phyloP scores from a whole-genome alignment of 75 land plant genomes.

The Selaginella tamariscina region DNA sequence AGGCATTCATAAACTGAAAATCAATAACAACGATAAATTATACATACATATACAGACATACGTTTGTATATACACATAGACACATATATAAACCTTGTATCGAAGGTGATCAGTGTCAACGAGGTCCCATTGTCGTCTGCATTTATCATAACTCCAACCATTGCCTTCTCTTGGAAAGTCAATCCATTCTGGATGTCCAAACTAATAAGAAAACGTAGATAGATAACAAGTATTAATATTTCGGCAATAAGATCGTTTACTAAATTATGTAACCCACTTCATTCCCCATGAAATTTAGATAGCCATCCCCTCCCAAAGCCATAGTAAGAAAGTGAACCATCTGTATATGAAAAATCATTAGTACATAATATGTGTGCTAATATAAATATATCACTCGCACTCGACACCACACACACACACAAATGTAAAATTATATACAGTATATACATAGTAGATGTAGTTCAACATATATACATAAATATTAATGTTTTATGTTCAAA shows the following conservation, averaged over 20 bases:
- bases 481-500: too few relatives aligned
- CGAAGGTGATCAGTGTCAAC: slow-evolving; percentile 73
- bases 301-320: slow-evolving; percentile 97
- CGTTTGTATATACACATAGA: neutral
- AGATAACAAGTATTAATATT: neutral
- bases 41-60: neutral
- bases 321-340: slow-evolving; percentile 95
- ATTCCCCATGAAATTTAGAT: slow-evolving; percentile 97
- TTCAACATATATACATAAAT: neutral
- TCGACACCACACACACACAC: slow-evolving; percentile 11
- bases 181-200: slow-evolving; percentile 99
- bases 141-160: slow-evolving; percentile 82
- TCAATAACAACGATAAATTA: slow-evolving; percentile 7
- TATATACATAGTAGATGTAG: neutral
- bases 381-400: too few relatives aligned
- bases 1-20: slow-evolving; percentile 79
- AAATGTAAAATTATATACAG: neutral
- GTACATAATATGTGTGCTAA: neutral
- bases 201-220: slow-evolving; percentile 27
- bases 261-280: slow-evolving; percentile 70
- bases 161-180: slow-evolving; percentile 98
- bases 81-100: slow-evolving; percentile 85
- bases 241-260: neutral
- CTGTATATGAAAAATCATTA: slow-evolving; percentile 27
- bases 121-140: slow-evolving; percentile 86